Evolutionary conservation across 2,329 filamentous ascomycete species (phyloP).

Genomic region (Pleurostoma richardsiae): DNA sequence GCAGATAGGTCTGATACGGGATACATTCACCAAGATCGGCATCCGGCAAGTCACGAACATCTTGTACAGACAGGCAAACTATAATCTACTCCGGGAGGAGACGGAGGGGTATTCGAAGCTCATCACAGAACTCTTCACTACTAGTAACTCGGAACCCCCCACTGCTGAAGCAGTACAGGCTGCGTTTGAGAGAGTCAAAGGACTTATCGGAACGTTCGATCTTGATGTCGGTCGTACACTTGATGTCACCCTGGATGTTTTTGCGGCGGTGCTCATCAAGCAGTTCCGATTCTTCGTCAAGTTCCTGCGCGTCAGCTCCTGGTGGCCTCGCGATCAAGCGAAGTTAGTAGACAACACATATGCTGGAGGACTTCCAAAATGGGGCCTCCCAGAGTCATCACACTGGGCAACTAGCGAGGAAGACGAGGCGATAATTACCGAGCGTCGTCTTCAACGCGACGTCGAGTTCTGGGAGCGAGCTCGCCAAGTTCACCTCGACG

Average conservation of each 20-base stretch:
- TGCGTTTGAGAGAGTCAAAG: slow-evolving; percentile 88
- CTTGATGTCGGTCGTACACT: slow-evolving; percentile 91
- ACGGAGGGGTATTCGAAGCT: slow-evolving; percentile 96
- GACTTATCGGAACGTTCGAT: slow-evolving; percentile 93
- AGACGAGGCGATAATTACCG: slow-evolving; percentile 55
- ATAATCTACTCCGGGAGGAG: slow-evolving; percentile 92
- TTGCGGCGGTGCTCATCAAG: slow-evolving; percentile 87
- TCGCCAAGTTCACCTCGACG: slow-evolving; percentile 69
- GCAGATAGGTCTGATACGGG: slow-evolving; percentile 72
- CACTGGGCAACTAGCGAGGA: slow-evolving; percentile 62
- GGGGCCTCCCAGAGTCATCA: slow-evolving; percentile 72
- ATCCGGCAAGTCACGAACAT: slow-evolving; percentile 90
- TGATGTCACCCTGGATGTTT: slow-evolving; percentile 92
- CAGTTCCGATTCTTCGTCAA: slow-evolving; percentile 94
- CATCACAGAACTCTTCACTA: slow-evolving; percentile 91
- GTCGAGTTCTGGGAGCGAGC: slow-evolving; percentile 74
- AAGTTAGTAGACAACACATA: slow-evolving; percentile 35
- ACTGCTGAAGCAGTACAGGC: slow-evolving; percentile 72
- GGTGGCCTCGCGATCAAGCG: slow-evolving; percentile 77
- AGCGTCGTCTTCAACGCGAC: slow-evolving; percentile 62
- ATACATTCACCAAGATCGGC: slow-evolving; percentile 77
- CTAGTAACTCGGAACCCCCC: slow-evolving; percentile 69
- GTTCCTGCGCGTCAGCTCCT: slow-evolving; percentile 84
- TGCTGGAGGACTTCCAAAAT: slow-evolving; percentile 68
- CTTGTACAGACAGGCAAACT: slow-evolving; percentile 93